Percentiles rank a stretch among this genome's conserved stretches.
phyloP scores from a whole-genome alignment of 805 yeast genomes.

The Candida argentea region DNA sequence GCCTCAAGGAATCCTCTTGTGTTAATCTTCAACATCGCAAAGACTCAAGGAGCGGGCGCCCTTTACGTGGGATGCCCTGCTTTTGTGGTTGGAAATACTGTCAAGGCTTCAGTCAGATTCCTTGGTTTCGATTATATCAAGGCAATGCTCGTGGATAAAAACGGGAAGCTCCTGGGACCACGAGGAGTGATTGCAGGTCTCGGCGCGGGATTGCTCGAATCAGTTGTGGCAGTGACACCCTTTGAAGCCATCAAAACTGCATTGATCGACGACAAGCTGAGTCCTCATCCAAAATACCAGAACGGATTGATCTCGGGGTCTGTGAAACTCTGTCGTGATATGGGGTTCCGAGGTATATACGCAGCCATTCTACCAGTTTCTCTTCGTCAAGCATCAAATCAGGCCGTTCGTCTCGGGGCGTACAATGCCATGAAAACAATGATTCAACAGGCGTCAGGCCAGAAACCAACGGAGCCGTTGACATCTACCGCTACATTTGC shows the following conservation, averaged over 20 bases:
- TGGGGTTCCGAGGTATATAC: constrained; percentile 78
- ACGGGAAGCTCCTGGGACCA: constrained; percentile 82
- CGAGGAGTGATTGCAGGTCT: constrained; percentile 94
- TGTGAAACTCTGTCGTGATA: constrained; percentile 54
- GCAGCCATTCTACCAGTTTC: constrained; percentile 90
- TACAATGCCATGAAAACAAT: constrained; percentile 79
- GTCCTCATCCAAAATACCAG: constrained; percentile 68
- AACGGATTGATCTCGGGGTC: constrained; percentile 53
- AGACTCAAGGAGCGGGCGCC: constrained; percentile 66
- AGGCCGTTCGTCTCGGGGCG: constrained; percentile 88
- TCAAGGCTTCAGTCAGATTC: constrained; percentile 91
- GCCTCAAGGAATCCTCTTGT: constrained; percentile 78
- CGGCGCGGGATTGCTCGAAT: constrained; percentile 91
- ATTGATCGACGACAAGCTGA: constrained; percentile 83
- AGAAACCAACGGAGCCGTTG: constrained; percentile 64
- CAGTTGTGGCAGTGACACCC: constrained; percentile 91
- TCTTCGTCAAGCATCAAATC: constrained; percentile 90
- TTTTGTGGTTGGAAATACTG: constrained; percentile 90
- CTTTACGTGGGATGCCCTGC: constrained; percentile 96
- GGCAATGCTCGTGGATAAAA: constrained; percentile 61
- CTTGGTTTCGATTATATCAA: constrained; percentile 88
- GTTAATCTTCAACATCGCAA: constrained; percentile 64
- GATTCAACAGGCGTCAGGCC: constrained; percentile 58
- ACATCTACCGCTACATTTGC: constrained; percentile 72
- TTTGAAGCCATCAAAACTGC: constrained; percentile 96